Conservation (phyloP, 371 early-diverging fungal genomes). For the Apophysomyces trapeziformis region DNA sequence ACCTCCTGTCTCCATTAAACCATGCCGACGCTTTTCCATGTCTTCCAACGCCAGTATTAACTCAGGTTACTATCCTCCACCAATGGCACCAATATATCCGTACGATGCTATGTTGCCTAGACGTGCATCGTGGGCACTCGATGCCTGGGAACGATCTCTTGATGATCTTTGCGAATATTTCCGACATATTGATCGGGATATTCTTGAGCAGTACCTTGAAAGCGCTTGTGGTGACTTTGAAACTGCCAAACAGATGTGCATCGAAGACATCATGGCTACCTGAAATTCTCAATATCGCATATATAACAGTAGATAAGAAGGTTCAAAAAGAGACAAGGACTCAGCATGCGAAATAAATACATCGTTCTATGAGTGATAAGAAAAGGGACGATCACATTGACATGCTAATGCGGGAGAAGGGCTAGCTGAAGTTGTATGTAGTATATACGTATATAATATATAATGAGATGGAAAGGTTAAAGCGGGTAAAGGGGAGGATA, state of each 20-base stretch:
- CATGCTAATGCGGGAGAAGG: neutral
- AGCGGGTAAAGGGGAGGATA: neutral
- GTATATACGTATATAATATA: neutral
- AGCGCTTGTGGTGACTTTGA: conserved; percentile 16
- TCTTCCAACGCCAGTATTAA: neutral
- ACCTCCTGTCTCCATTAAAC: neutral
- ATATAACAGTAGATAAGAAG: too few species aligned
- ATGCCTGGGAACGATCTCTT: conserved; percentile 1
- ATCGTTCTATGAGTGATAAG: neutral
- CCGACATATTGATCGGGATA: conserved; percentile 19
- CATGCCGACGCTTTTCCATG: neutral
- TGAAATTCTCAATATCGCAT: neutral
- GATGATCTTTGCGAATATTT: conserved; percentile 18
- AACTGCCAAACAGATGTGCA: conserved; percentile 14
- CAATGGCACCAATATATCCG: neutral
- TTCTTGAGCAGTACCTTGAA: conserved; percentile 12
- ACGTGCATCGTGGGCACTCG: neutral
- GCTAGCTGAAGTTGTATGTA: neutral
- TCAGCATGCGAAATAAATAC: neutral
- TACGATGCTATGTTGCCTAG: neutral
- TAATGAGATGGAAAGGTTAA: neutral
- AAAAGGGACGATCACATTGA: neutral
- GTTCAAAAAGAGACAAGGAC: neutral
- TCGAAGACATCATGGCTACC: conserved; percentile 12
- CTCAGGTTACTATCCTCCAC: neutral